These are phyloP conservation scores for Zasmidium cellare DNA, from an alignment of 2,329 filamentous ascomycete genomes.

Conservation along the genomic window DNA sequence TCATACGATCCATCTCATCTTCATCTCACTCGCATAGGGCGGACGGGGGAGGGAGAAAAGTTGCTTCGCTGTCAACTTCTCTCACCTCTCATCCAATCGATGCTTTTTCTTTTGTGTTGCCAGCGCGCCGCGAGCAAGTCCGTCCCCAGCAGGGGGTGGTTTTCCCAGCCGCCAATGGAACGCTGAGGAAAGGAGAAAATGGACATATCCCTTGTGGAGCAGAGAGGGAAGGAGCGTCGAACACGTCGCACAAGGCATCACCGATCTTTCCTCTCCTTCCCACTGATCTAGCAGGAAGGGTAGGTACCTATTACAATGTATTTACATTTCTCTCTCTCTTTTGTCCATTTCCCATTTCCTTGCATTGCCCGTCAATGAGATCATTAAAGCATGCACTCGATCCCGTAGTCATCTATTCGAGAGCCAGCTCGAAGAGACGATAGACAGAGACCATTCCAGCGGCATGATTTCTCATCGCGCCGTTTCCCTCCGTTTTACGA, in stretches of 20 bases:
- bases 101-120: not conserved
- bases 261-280: slow-evolving; percentile 8
- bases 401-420: not conserved
- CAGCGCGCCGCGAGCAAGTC: not conserved
- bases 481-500: not conserved
- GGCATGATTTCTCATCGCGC: not conserved
- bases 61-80: not conserved
- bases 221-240: slow-evolving; percentile 2
- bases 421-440: not conserved
- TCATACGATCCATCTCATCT: not conserved
- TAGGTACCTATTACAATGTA: no score
- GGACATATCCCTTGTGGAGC: no score
- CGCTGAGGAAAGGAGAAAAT: not conserved
- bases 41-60: not conserved
- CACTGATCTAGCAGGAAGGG: slow-evolving; percentile 5
- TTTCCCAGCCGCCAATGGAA: not conserved
- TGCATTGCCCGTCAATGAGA: slow-evolving; percentile 3
- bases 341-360: not conserved
- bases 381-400: not conserved
- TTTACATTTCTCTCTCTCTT: no score
- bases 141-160: not conserved
- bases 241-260: slow-evolving; percentile 15
- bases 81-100: not conserved
- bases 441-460: not conserved
- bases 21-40: no score